A percentile compares a stretch with the other conserved stretches of the same genome.
Conservation (phyloP, 108 stramenopile species). For the Seminavis robusta region DNA sequence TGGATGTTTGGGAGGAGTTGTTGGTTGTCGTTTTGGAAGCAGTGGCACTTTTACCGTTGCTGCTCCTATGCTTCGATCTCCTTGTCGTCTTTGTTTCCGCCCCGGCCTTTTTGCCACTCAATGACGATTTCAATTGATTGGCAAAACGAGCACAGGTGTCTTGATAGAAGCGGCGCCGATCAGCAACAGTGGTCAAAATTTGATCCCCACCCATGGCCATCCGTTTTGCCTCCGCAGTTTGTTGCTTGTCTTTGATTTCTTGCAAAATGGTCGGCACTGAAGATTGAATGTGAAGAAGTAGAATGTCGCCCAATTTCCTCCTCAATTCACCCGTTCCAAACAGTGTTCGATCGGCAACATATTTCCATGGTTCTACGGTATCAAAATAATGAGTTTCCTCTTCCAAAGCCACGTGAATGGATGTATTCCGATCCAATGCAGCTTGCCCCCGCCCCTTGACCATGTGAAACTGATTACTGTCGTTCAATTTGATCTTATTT, state of each 20-base stretch:
- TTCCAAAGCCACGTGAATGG: constrained; percentile 34
- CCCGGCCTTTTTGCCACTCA: constrained; percentile 45
- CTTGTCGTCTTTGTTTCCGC: background rate
- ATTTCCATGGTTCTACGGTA: constrained; percentile 50
- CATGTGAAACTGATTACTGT: constrained; percentile 56
- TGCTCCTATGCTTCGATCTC: too few relatives aligned
- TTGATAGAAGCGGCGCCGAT: constrained; percentile 50
- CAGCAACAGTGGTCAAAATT: constrained; percentile 23
- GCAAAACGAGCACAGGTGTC: constrained; percentile 23
- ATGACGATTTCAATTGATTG: constrained; percentile 20
- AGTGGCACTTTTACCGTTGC: background rate
- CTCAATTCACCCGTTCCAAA: constrained; percentile 52
- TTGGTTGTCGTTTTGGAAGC: background rate
- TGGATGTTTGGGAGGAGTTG: background rate
- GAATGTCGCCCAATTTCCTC: constrained; percentile 37
- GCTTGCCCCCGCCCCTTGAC: constrained; percentile 68
- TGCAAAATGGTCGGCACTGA: constrained; percentile 38
- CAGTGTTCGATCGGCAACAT: constrained; percentile 28
- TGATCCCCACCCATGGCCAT: constrained; percentile 7
- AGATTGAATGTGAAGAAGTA: constrained; percentile 42
- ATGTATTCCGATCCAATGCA: constrained; percentile 32
- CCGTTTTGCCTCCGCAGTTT: constrained; percentile 11
- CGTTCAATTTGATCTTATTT: constrained; percentile 18
- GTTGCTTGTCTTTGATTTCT: constrained; percentile 21
- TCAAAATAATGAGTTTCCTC: constrained; percentile 51